These are phyloP conservation scores for Solanum clarkiae DNA, from an alignment of 257 asterid genomes.

Conservation along the genomic window DNA sequence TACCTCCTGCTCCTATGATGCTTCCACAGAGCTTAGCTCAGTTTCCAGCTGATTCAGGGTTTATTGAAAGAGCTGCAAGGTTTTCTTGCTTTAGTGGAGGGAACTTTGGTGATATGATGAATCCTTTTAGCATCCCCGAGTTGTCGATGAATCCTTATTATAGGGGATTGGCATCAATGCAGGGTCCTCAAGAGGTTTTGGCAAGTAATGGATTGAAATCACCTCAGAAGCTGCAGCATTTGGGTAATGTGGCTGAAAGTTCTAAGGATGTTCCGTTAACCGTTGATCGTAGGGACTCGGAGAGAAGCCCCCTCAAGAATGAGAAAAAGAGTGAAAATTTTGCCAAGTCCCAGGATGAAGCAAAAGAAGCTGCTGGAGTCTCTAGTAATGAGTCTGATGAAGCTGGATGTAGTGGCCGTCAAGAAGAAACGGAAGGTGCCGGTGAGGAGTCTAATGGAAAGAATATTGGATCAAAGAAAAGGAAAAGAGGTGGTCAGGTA, in stretches of 20 bases:
- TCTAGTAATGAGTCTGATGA: constrained; percentile 53
- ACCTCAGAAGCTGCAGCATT: constrained; percentile 2
- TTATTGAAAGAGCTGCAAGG: constrained; percentile 83
- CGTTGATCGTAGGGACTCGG: constrained; percentile 11
- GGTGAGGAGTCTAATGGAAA: constrained; percentile 33
- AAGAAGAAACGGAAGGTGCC: constrained; percentile 33
- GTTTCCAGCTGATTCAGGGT: constrained; percentile 75
- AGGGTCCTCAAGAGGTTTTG: constrained; percentile 32
- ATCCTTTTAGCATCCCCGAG: constrained; percentile 27
- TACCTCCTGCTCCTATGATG: constrained; percentile 40
- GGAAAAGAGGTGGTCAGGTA: constrained; percentile 73
- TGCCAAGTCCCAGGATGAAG: constrained; percentile 30
- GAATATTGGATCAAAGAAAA: constrained; percentile 47
- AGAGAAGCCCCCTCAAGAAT: constrained; percentile 38
- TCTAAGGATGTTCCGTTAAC: constrained; percentile 17
- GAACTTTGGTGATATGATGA: constrained; percentile 43
- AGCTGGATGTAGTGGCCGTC: constrained; percentile 63
- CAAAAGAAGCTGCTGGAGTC: constrained; percentile 21
- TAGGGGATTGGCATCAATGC: constrained; percentile 26
- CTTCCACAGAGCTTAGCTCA: constrained; percentile 51
- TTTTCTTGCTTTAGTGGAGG: constrained; percentile 85
- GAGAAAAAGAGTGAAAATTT: constrained; percentile 30
- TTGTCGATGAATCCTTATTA: constrained; percentile 22
- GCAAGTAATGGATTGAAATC: constrained; percentile 16
- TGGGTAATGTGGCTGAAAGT: constrained; percentile 22